Base-by-base conservation (phyloP, 768 basidiomycete genomes). In the Mycena capillaripes region DNA sequence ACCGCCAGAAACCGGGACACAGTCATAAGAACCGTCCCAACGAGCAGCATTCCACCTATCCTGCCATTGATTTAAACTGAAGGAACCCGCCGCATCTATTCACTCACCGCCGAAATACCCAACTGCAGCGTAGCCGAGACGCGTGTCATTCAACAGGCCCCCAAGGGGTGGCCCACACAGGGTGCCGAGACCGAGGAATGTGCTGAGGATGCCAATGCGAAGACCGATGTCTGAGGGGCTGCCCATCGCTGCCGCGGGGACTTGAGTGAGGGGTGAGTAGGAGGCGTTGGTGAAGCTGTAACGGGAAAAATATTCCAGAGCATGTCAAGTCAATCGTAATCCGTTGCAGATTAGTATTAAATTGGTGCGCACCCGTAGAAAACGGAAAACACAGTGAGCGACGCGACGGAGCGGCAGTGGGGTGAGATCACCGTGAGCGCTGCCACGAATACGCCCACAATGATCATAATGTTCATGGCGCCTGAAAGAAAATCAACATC, bases 191-290 rank as follows among this genome's bases (percentile, higher is more conserved):
- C 58, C 58, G 27, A 59, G 23, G 38, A 59, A 25, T 25, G 58
- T 59, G 27, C 9, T 59, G 25, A 59, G 12, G 23, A 17, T 42
- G 36, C 58, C 40, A 14, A 59, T 59, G 14, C 58, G 23, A 17
- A 40, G 58, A 8, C 58, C 58, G 58, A 59, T 12, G 40, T 59
- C 21, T 17, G 12, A 10, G 14, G 58, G 5, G 12, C 40, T 6
- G 40, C 58, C 58, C 58, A 59, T 59, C 16, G 58, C 58, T 3
- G 58, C 58, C 8, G 40, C 38, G 38, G 58, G 38, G 25, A 59
- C 58, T 11, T 40, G 58, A 25, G 4, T 29, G 23, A 40, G 25
- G 38, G 58, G 5, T 4, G 38, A 27, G 58, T 27, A 57, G 4
- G 56, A 34, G 29, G 34, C 56, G 32, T 21, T 38, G 56, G 32